A percentile compares a stretch with the other conserved stretches of the same genome.
These are phyloP conservation scores for Gossypium stocksii DNA, from an alignment of 345 rosid genomes.

Conservation along the genomic window DNA sequence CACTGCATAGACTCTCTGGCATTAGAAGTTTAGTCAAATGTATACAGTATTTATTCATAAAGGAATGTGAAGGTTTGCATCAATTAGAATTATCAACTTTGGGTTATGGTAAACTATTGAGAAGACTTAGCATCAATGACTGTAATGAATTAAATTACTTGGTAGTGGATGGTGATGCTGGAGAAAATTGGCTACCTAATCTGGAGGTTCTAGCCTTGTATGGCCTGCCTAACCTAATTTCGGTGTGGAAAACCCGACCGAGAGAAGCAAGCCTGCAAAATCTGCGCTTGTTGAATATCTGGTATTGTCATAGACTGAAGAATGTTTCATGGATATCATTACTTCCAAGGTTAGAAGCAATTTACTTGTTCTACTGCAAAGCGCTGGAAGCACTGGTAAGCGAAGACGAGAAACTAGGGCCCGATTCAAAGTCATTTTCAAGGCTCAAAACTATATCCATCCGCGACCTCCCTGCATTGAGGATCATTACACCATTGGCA, in stretches of 20 bases:
- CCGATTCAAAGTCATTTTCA: slow-evolving; percentile 28
- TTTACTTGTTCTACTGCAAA: slow-evolving; percentile 41
- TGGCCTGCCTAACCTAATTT: slow-evolving; percentile 34
- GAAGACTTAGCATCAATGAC: slow-evolving; percentile 47
- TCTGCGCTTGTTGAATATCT: slow-evolving; percentile 39
- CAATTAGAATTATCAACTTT: slow-evolving; percentile 25
- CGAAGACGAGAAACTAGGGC: slow-evolving; percentile 11
- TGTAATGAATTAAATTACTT: slow-evolving; percentile 40
- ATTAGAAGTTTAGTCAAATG: slow-evolving; percentile 22
- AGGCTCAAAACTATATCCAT: slow-evolving; percentile 36
- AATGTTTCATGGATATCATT: slow-evolving; percentile 36
- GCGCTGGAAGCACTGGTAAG: slow-evolving; percentile 40
- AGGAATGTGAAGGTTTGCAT: slow-evolving; percentile 34
- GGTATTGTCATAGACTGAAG: slow-evolving; percentile 45
- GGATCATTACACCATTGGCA: slow-evolving; percentile 29
- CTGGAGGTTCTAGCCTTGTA: slow-evolving; percentile 48
- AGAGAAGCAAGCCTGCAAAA: slow-evolving; percentile 30
- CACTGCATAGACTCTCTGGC: slow-evolving; percentile 26
- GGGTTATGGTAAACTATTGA: slow-evolving; percentile 32
- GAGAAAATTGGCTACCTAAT: slow-evolving; percentile 36
- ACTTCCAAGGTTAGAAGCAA: slow-evolving; percentile 41
- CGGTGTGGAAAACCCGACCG: slow-evolving; percentile 35
- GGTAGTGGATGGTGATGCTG: slow-evolving; percentile 26
- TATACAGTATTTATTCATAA: slow-evolving; percentile 40
- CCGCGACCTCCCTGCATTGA: slow-evolving; percentile 38